A percentile compares a stretch with the other conserved stretches of the same genome.
Conservation (phyloP, 768 basidiomycete species). For the Termitomyces sp. region DNA sequence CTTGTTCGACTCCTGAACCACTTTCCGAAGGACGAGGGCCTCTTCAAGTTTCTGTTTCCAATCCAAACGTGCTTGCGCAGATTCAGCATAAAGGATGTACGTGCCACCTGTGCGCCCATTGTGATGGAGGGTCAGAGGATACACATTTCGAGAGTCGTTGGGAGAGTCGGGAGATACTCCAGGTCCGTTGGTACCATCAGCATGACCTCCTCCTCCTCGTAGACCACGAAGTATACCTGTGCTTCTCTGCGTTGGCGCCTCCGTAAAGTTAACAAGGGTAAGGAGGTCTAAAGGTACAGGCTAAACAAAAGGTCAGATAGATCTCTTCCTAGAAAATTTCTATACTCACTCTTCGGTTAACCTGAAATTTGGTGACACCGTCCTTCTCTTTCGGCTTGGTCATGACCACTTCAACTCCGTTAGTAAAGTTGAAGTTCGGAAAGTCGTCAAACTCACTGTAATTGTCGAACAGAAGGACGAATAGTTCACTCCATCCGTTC, state of each 20-base stretch:
- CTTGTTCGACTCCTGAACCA: constrained; percentile 90
- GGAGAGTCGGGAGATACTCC: constrained; percentile 30
- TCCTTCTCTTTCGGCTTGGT: constrained; percentile 82
- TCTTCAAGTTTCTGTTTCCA: constrained; percentile 91
- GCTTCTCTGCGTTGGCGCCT: constrained; percentile 70
- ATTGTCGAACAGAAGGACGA: constrained; percentile 91
- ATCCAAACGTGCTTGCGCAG: constrained; percentile 63
- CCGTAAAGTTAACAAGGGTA: constrained; percentile 77
- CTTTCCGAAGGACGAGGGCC: constrained; percentile 76
- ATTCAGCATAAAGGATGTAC: constrained; percentile 85
- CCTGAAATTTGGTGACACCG: constrained; percentile 66
- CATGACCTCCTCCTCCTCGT: constrained; percentile 32
- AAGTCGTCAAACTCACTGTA: constrained; percentile 52
- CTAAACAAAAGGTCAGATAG: constrained; percentile 30
- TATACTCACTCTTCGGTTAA: constrained; percentile 66
- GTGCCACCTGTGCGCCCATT: constrained; percentile 84
- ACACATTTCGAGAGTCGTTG: constrained; percentile 70
- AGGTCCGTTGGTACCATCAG: constrained; percentile 18
- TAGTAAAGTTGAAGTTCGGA: neutral
- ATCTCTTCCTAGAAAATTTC: neutral
- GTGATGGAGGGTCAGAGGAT: constrained; percentile 85
- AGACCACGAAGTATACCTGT: constrained; percentile 67
- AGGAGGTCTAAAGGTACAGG: constrained; percentile 92
- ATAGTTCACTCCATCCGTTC: constrained; percentile 88
- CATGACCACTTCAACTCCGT: constrained; percentile 65